phyloP scores from a whole-genome alignment of 2,329 filamentous ascomycete genomes.

The Sclerotinia borealis region DNA sequence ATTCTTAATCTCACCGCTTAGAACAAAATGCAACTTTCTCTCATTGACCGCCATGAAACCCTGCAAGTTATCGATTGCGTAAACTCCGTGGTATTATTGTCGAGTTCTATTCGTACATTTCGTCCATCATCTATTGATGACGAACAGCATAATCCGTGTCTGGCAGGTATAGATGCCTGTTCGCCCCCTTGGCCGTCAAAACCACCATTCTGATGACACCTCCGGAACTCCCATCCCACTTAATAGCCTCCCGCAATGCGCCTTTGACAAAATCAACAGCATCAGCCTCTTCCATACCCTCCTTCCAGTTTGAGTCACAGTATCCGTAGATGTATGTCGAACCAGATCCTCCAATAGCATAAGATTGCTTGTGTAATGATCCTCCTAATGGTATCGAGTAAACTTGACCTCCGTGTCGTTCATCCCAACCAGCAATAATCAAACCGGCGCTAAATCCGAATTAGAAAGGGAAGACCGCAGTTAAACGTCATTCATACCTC shows the following conservation, averaged over 20 bases:
- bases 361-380: conserved; percentile 94
- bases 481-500: conserved; percentile 53
- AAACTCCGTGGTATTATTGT: conserved; percentile 29
- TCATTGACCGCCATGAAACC: conserved; percentile 19
- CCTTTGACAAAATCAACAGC: conserved; percentile 91
- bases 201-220: conserved; percentile 98
- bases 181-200: conserved; percentile 79
- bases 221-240: conserved; percentile 98
- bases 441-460: conserved; percentile 67
- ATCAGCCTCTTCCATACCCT: conserved; percentile 87
- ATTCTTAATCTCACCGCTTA: conserved; percentile 23
- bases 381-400: conserved; percentile 96
- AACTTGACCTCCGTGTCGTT: conserved; percentile 90
- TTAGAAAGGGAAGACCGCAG: conserved; percentile 19
- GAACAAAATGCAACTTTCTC: background rate
- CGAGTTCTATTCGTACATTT: conserved; percentile 32
- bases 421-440: conserved; percentile 98
- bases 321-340: conserved; percentile 99
- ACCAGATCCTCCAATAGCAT: conserved; percentile 91
- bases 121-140: conserved; percentile 44
- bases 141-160: conserved; percentile 68
- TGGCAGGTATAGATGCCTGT: conserved; percentile 91
- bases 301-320: conserved; percentile 93
- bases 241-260: conserved; percentile 88
- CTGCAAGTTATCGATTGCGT: conserved; percentile 7